Conservation (phyloP, 2,329 filamentous ascomycete species). For the Ceratocystis huliohia region DNA sequence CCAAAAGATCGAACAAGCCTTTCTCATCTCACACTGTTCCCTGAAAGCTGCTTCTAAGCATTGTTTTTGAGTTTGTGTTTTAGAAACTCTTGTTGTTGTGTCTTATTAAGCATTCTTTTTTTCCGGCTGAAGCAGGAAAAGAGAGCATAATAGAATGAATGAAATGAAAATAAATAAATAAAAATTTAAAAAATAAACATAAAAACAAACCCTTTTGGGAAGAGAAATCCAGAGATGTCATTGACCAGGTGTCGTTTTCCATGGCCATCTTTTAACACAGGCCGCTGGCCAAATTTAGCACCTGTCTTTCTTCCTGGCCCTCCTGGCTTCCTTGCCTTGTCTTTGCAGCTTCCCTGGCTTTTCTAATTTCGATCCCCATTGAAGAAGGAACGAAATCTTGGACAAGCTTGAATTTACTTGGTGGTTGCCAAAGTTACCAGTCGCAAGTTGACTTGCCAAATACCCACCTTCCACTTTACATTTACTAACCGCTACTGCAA, state of each 20-base stretch:
- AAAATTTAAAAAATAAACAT: too few species aligned
- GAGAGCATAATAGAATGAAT: too few species aligned
- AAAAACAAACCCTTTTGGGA: neutral
- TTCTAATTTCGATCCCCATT: neutral
- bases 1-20: neutral
- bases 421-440: conserved; percentile 6
- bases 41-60: too few species aligned
- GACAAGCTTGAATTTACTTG: neutral
- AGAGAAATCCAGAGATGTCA: neutral
- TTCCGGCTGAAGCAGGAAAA: too few species aligned
- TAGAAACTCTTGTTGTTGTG: too few species aligned
- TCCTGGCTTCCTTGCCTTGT: neutral
- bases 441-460: neutral
- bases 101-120: too few species aligned
- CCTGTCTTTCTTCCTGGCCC: neutral
- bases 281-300: neutral
- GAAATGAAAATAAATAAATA: too few species aligned
- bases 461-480: neutral
- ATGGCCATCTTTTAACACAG: neutral
- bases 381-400: conserved; percentile 3
- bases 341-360: neutral
- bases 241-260: neutral
- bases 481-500: neutral
- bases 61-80: too few species aligned
- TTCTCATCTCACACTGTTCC: too few species aligned